Percentiles rank a stretch among this genome's conserved stretches.
Evolutionary conservation across 2,329 filamentous ascomycete genomes (phyloP).

Genomic region (Aureobasidium mangrovei): DNA sequence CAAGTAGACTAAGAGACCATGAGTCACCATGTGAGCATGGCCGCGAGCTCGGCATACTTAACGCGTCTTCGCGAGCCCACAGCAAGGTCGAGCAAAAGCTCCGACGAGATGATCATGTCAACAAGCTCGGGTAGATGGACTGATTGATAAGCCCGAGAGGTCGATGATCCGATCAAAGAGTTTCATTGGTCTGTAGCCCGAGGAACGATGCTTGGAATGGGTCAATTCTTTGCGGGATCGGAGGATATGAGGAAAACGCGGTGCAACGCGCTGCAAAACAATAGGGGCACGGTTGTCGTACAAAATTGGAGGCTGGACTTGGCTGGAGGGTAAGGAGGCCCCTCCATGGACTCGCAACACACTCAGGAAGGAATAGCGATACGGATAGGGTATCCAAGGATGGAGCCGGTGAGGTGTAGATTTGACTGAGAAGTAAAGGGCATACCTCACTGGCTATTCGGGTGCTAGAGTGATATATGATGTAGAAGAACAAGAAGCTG

Average conservation of each 20-base stretch:
- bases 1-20: too few relatives aligned
- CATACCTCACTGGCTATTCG: too few relatives aligned
- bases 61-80: background rate
- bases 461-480: too few relatives aligned
- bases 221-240: background rate
- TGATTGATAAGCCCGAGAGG: conserved; percentile 9
- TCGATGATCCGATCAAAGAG: background rate
- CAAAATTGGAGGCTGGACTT: background rate
- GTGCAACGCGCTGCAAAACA: background rate
- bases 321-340: background rate
- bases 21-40: too few relatives aligned
- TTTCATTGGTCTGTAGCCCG: conserved; percentile 9
- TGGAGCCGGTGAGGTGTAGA: too few relatives aligned
- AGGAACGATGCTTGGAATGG: conserved; percentile 3
- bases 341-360: background rate
- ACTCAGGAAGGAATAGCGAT: too few relatives aligned
- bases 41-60: background rate
- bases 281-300: background rate
- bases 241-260: background rate
- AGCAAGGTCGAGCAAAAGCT: background rate
- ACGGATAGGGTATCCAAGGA: too few relatives aligned
- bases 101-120: background rate
- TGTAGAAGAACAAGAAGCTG: too few relatives aligned
- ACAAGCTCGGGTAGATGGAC: conserved; percentile 4
- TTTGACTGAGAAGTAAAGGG: too few relatives aligned